A percentile compares a stretch with the other conserved stretches of the same genome.
Evolutionary conservation across 169 alveolate species (phyloP).

Genomic region (Condylostoma magnum): DNA sequence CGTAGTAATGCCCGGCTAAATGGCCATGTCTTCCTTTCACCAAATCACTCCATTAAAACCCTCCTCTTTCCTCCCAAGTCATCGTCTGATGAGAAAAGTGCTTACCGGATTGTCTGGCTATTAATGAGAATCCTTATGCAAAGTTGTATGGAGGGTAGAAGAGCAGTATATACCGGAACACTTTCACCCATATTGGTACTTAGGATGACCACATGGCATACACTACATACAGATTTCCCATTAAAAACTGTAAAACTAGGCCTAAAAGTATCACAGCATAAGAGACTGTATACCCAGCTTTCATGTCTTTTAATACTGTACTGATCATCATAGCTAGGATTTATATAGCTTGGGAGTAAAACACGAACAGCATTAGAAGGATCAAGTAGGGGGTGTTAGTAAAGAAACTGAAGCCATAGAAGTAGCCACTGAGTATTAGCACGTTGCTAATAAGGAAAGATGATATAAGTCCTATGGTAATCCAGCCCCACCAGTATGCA

Average conservation of each 20-base stretch:
- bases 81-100: background rate
- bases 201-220: slow-evolving; percentile 21
- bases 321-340: slow-evolving; percentile 35
- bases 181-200: slow-evolving; percentile 32
- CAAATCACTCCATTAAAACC: slow-evolving; percentile 32
- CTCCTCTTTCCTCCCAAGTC: slow-evolving; percentile 44
- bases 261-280: slow-evolving; percentile 32
- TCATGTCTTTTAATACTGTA: slow-evolving; percentile 23
- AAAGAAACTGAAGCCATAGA: slow-evolving; percentile 35
- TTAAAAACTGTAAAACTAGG: slow-evolving; percentile 34
- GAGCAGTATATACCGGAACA: background rate
- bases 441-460: background rate
- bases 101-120: background rate
- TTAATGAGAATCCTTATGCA: slow-evolving; percentile 17
- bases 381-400: slow-evolving; percentile 37
- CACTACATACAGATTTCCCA: slow-evolving; percentile 26
- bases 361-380: slow-evolving; percentile 19
- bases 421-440: slow-evolving; percentile 9
- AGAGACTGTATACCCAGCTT: slow-evolving; percentile 21
- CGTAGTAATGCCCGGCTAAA: slow-evolving; percentile 10
- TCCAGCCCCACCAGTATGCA: slow-evolving; percentile 26
- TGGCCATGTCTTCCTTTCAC: slow-evolving; percentile 21
- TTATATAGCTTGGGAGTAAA: slow-evolving; percentile 38
- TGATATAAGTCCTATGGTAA: slow-evolving; percentile 18
- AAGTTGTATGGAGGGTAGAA: slow-evolving; percentile 31